phyloP scores from a whole-genome alignment of 2,329 filamentous ascomycete genomes.

The Pseudogymnoascus sp. region DNA sequence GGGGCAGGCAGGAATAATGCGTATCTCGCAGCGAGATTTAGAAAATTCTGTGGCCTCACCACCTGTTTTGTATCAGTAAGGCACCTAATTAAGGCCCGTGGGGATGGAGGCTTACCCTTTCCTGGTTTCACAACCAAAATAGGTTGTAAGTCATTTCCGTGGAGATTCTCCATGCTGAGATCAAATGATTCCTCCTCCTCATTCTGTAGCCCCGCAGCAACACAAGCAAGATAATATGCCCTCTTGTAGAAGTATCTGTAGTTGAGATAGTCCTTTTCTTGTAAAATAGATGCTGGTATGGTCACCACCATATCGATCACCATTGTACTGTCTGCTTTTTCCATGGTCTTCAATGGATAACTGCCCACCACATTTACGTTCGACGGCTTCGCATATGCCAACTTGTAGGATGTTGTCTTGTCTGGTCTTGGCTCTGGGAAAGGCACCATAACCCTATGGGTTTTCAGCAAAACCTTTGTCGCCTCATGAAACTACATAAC shows the following conservation, averaged over 20 bases:
- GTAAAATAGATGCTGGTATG: constrained; percentile 73
- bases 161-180: constrained; percentile 54
- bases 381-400: constrained; percentile 66
- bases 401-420: constrained; percentile 70
- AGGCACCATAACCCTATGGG: constrained; percentile 63
- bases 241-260: constrained; percentile 91
- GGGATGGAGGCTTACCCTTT: not conserved
- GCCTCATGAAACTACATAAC: constrained; percentile 56
- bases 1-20: constrained; percentile 68
- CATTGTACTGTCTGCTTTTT: constrained; percentile 49
- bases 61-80: not conserved
- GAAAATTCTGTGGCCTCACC: constrained; percentile 24
- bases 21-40: constrained; percentile 48
- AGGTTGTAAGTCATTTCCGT: constrained; percentile 71
- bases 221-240: constrained; percentile 80
- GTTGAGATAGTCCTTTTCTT: constrained; percentile 91
- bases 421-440: constrained; percentile 74
- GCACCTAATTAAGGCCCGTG: not conserved
- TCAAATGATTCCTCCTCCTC: constrained; percentile 45
- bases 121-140: constrained; percentile 42
- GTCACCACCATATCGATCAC: constrained; percentile 77
- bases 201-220: constrained; percentile 61
- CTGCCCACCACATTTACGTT: constrained; percentile 85
- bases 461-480: constrained; percentile 55
- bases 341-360: constrained; percentile 68